Base-by-base conservation (phyloP, 805 yeast species). In the Teunomyces cretensis region DNA sequence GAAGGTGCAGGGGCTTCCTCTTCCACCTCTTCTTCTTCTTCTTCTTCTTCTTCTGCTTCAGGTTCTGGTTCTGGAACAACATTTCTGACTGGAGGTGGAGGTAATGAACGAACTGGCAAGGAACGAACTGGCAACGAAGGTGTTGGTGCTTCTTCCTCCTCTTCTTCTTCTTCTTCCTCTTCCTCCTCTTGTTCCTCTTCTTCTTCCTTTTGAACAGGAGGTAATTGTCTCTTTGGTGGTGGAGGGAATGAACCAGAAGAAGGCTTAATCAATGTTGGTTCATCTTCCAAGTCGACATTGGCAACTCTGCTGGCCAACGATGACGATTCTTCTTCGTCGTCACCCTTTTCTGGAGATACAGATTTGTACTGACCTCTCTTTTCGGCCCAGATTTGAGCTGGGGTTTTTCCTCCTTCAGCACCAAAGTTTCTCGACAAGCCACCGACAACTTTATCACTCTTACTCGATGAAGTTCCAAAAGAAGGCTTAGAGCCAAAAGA, bases 351-450 rank as follows among this genome's bases (percentile, higher is more conserved):
- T 26, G 64, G 55, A 9, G 61, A 26, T 39, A 70, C 79, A 37
- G 70, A 68, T 53, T 74, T 78, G 55, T 72, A 80, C 61, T 83
- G 76, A 39, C 89, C 96, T 60, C 84, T 81, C 69, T 84, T 86
- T 61, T 86, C 97, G 17, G 97, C 97, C 97, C 97, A 90, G 24
- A 88, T 57, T 68, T 90, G 97, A 24, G 97, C 97, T 17, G 97
- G 97, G 6, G 96, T 86, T 65, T 88, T 87, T 49, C 96, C 97
- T 49, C 76, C 79, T 49, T 78, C 78, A 43, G 84, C 69, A 50
- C 79, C 94, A 61, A 79, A 84, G 61, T 80, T 75, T 58, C 78
- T 72, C 24, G 80, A 74, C 41, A 81, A 68, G 32, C 88, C 92
- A 43, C 83, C 81, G 38, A 77, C 75, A 3, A 75, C 65, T 48